Evolutionary conservation across 257 asterid genomes (phyloP), one percentile per base, ranked within the genome.

Genomic region (Cordia subcordata): DNA sequence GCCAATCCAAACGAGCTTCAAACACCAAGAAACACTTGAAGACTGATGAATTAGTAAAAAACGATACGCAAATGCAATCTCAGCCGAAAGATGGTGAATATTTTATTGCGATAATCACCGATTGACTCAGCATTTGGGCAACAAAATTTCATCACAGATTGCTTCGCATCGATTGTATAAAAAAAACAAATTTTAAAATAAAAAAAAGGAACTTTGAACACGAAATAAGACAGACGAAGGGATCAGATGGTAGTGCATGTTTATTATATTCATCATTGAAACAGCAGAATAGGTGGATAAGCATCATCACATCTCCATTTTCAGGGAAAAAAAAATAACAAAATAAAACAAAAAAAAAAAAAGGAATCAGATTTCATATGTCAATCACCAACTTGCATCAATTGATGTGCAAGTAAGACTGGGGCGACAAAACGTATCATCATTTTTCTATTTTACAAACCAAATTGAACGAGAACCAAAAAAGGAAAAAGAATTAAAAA

Each of bases 161-260:
- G 80, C 82, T 39, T 39, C 44, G 12, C 12, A 5, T 39, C 44
- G 9, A 42, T 42, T 42, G 10, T 14, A 42, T 10, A 3, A 42
- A 14, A 42, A 11, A 42, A 42, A 42, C 4, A 14, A 42, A 42
- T 39, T 12, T 5, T 5, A 10, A 42, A 42, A 10, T 42, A 1
- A 13, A 56, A 9, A 17, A 53, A 51, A 0, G 5, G 16, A 19
- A 64, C 16, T 14, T 8, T 38, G 19, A 52, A 2, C 1, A 39
- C 13, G 0, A 0, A 33, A 49, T 1, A 39, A 8, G 49, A 60
- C 14, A 35, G 44, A 60, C 70, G 66, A 72, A 23, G 77, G 77
- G 92, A 76, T 85, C 95, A 88, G 94, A 85, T 88, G 96, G 94
- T 85, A 81, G 90, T 83, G 94, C 87, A 85, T 88, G 90, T 58